Base-by-base conservation (phyloP, 345 rosid species). In the Eutrema japonicum region DNA sequence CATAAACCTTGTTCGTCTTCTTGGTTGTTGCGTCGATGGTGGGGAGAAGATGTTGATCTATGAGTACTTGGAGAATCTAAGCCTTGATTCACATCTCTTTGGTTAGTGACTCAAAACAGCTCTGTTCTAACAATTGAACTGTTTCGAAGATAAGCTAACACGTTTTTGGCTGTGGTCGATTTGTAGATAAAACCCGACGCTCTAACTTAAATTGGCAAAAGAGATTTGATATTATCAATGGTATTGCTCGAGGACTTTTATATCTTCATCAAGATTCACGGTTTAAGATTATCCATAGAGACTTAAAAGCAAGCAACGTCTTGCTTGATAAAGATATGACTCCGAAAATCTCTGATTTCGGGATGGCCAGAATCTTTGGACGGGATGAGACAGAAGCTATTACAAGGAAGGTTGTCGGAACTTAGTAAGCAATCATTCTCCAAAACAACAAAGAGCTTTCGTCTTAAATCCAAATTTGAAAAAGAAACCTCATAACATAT, bases 201-300 rank as follows among this genome's bases (percentile, higher is more conserved):
- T 75, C 70, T 2, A 35, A 74, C 18, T 41, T 93, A 46, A 80
- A 74, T 60, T 93, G 98, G 98, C 71, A 83, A 74, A 69, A 68
- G 71, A 83, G 96, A 12, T 87, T 86, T 74, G 67, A 84, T 70
- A 88, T 90, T 4, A 84, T 80, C 14, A 80, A 84, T 16, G 96
- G 96, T 30, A 85, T 86, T 53, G 90, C 96, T 18, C 80, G 90
- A 76, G 98, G 98, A 29, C 85, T 93, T 46, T 55, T 89, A 5
- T 90, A 93, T 63, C 84, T 92, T 65, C 96, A 92, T 50, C 85
- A 90, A 50, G 96, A 93, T 61, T 93, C 98, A 1, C 82, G 90
- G 77, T 85, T 87, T 60, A 83, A 89, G 71, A 92, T 92, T 50
- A 85, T 89, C 46, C 97, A 92, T 42, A 80, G 96, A 56, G 96